Conservation (phyloP, 2,329 filamentous ascomycete species). For the Xylaria sp. region DNA sequence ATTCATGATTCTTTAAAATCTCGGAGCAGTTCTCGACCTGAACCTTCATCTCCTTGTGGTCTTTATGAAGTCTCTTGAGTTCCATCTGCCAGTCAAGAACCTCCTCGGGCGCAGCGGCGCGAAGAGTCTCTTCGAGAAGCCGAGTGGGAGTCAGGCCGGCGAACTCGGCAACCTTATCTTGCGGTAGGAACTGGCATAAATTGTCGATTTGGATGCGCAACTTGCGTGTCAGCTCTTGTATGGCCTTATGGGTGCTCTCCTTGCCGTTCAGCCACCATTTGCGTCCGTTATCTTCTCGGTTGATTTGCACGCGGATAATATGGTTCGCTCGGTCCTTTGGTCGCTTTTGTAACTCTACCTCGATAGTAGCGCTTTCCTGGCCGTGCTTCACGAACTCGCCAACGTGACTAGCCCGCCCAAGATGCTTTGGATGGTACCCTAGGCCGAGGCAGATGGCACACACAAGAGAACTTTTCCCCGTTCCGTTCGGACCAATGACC, state of each 20-base stretch:
- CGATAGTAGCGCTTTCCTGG: conserved; percentile 78
- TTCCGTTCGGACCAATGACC: conserved; percentile 99
- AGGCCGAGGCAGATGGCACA: conserved; percentile 95
- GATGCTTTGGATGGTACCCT: conserved; percentile 81
- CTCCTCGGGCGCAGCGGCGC: conserved; percentile 83
- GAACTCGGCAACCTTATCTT: conserved; percentile 96
- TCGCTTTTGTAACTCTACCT: conserved; percentile 85
- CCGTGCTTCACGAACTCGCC: conserved; percentile 96
- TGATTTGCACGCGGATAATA: conserved; percentile 79
- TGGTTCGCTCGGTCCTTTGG: conserved; percentile 71
- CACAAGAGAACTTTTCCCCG: conserved; percentile 95
- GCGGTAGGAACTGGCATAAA: conserved; percentile 94
- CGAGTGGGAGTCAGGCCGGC: conserved; percentile 84
- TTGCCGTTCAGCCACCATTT: conserved; percentile 81
- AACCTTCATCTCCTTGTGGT: conserved; percentile 72
- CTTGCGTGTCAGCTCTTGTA: conserved; percentile 73
- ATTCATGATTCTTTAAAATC: conserved; percentile 73
- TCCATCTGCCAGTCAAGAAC: conserved; percentile 82
- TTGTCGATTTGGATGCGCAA: conserved; percentile 97
- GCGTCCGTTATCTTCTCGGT: conserved; percentile 81
- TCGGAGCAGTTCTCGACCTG: conserved; percentile 69
- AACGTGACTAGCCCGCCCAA: conserved; percentile 85
- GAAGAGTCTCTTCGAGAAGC: conserved; percentile 84
- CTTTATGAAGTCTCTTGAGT: conserved; percentile 75
- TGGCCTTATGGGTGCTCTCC: conserved; percentile 67